Evolutionary conservation across 148 eudicot species (phyloP).

Genomic region (Persicaria tinctoria): DNA sequence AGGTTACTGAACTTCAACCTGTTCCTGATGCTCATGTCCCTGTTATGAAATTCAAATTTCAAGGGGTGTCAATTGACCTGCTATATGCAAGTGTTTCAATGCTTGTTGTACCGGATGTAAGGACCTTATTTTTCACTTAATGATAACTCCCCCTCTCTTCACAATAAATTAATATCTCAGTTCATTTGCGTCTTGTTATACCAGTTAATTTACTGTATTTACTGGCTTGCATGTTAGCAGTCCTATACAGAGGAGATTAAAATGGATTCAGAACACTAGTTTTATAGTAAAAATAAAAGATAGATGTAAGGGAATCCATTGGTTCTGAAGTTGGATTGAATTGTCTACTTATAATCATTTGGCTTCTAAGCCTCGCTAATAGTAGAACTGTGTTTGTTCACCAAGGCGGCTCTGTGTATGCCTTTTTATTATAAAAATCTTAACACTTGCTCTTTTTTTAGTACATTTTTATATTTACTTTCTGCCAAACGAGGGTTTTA

Average conservation of each 20-base stretch:
- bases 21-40: conserved; percentile 57
- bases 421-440: too few species aligned
- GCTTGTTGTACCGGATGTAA: conserved; percentile 36
- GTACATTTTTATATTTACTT: not conserved
- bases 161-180: not conserved
- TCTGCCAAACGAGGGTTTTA: not conserved
- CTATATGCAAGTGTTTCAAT: conserved; percentile 43
- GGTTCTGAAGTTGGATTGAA: not conserved
- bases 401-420: too few species aligned
- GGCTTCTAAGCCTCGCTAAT: too few species aligned
- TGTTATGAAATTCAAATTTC: conserved; percentile 49
- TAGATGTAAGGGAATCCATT: not conserved
- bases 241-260: not conserved
- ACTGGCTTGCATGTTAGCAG: not conserved
- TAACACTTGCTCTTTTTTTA: not conserved
- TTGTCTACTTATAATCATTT: too few species aligned
- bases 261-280: not conserved
- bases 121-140: conserved; percentile 9
- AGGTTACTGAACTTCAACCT: conserved; percentile 42
- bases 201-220: not conserved
- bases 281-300: not conserved
- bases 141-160: not conserved
- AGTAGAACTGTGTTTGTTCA: too few species aligned
- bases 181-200: not conserved
- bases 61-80: conserved; percentile 47